Base-by-base conservation (phyloP, 345 rosid species). In the Murraya koenigii region DNA sequence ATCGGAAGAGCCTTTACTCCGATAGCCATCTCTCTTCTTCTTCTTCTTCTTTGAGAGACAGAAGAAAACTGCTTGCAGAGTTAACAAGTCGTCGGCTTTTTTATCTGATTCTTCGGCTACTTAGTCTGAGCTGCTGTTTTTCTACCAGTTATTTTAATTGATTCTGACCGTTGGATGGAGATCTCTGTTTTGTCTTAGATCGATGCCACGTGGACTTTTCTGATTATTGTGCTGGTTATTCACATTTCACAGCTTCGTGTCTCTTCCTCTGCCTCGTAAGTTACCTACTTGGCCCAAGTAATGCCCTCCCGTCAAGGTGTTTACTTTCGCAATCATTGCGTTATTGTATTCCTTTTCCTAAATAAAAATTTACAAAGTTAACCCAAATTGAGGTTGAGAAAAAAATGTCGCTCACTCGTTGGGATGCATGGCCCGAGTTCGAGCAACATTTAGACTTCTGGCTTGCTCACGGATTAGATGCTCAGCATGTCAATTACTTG, bases 1-100 rank as follows among this genome's bases (percentile, higher is more conserved):
- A 94, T 83, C 23, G 89, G 87, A 52, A 78, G 44, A 35, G 98
- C 93, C 58, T 82, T 87, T 0, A 85, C 69, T 56, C 70, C 88
- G 41, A 94, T 73, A 73, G 87, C 90, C 92, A 90, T 89, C 23
- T 35, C 61, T 55, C 20, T 64, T 58, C 25, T 7, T 80, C 75
- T 35, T 78, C 47, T 60, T 76, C 69, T 69, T 61, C 61, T 52
- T 68, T 54, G 15, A 8, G 9, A 7, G 14, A 33, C 67, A 11
- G 22, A 58, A 59, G 25, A 55, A 52, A 52, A 26, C 9, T 61
- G 52, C 25, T 5, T 28, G 7, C 58, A 30, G 1, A 69, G 17
- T 22, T 1, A 38, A 8, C 36, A 17, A 55, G 19, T 17, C 33
- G n/a, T 14, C 65, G 59, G 41, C 36, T 25, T 22, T 22, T 61